Percentiles rank a stretch among this genome's conserved stretches.
Conservation (phyloP, 2,329 filamentous ascomycete genomes). For the Claviceps arundinis region DNA sequence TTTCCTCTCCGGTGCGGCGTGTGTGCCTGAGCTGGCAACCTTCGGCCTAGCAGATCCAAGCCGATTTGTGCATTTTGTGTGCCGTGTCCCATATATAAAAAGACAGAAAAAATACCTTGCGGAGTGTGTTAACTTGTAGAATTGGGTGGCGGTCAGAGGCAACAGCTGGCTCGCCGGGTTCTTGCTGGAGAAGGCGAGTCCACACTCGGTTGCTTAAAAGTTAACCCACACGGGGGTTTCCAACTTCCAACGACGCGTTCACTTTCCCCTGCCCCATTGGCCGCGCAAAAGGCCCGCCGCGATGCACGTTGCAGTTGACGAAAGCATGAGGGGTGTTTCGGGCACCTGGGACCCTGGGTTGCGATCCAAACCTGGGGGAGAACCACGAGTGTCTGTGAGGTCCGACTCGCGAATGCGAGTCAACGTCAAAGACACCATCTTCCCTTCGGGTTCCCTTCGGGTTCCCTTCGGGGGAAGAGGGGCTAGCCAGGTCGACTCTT, state of each 20-base stretch:
- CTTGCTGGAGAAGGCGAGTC: background rate
- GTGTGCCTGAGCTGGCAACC: background rate
- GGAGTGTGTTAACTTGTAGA: background rate
- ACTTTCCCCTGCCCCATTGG: background rate
- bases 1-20: background rate
- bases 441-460: background rate
- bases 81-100: constrained; percentile 4
- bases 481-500: background rate
- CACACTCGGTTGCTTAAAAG: background rate
- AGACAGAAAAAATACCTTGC: too few species aligned
- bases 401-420: constrained; percentile 4
- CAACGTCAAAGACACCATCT: constrained; percentile 2
- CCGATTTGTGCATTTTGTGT: background rate
- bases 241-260: background rate
- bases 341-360: background rate
- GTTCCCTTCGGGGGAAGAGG: background rate
- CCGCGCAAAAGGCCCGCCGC: background rate
- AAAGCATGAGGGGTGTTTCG: background rate
- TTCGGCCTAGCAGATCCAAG: background rate
- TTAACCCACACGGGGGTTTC: background rate
- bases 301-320: background rate
- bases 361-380: background rate
- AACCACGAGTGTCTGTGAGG: background rate
- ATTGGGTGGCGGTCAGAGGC: constrained; percentile 2
- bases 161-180: background rate